Base-by-base conservation (phyloP, 2,329 filamentous ascomycete genomes). In the Fusarium newnesense region DNA sequence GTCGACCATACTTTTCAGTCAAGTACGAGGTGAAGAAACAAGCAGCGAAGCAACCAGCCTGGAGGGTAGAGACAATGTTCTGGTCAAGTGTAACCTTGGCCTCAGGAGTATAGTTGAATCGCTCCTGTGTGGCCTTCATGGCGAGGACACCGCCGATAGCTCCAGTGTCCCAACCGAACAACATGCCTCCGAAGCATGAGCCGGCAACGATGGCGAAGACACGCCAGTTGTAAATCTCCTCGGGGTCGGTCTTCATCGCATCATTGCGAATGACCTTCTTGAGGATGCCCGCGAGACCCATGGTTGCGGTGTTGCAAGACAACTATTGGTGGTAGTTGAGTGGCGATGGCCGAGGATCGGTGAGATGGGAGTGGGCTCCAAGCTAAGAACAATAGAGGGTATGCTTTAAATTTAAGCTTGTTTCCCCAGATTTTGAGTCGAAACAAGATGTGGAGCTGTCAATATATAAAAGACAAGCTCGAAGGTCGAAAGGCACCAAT, bases 11-110 rank as follows among this genome's bases (percentile, higher is more conserved):
- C 72, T 78, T 81, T 74, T 90, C 88, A 9, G 88, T 85, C 47
- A 87, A 75, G 83, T 85, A 89, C 39, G 85, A 85, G 11, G 87
- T 87, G 61, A 88, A 69, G 70, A 93, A 84, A 66, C 90, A 90
- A 40, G 91, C 90, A 59, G 88, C 84, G 79, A 93, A 93, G 70
- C 90, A 92, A 57, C 91, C 91, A 46, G 88, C 91, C 81, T 93
- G 91, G 15, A 93, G 86, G 1, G 89, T 91, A n/a, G 90, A 92
- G 34, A 93, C 92, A 65, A 94, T 85, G 70, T 92, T 93, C 72
- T 91, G 89, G 52, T 87, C 87, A 53, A 92, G 83, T 73, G 90
- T 86, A 36, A 87, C 87, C 73, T 80, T 81, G 39, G 77, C 76
- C n/a, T 73, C 60, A 18, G 73, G 61, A 9, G 72, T 73, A 52